These are phyloP conservation scores for Blastocystis sp. DNA, from an alignment of 352 stramenopile species.

Conservation along the genomic window DNA sequence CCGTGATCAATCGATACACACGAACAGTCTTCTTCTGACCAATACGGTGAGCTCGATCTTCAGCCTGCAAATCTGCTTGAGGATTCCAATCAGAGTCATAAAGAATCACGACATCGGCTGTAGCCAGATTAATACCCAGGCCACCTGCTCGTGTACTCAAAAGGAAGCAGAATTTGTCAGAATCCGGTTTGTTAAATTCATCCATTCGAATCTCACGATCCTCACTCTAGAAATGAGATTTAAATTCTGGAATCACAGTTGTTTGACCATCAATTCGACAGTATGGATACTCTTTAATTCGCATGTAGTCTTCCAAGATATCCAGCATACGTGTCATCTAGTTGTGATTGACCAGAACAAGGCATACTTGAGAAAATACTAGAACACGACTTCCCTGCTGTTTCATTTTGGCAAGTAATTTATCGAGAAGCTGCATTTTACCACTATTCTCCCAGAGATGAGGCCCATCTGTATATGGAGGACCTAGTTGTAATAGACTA, in stretches of 20 bases:
- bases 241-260: not conserved
- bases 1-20: slow-evolving; percentile 90
- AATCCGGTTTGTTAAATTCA: slow-evolving; percentile 92
- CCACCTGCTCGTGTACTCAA: slow-evolving; percentile 91
- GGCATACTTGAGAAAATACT: slow-evolving; percentile 87
- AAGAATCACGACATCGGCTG: slow-evolving; percentile 96
- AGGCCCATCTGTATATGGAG: slow-evolving; percentile 90
- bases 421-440: slow-evolving; percentile 95
- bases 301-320: slow-evolving; percentile 85
- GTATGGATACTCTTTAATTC: slow-evolving; percentile 42
- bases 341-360: not conserved
- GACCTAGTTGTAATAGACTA: too few species aligned
- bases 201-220: slow-evolving; percentile 84
- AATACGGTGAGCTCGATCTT: slow-evolving; percentile 94
- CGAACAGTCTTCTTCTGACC: slow-evolving; percentile 94
- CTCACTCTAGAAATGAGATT: slow-evolving; percentile 68
- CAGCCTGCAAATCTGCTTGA: slow-evolving; percentile 94
- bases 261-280: slow-evolving; percentile 84
- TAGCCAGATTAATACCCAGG: slow-evolving; percentile 94
- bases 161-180: slow-evolving; percentile 93
- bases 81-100: slow-evolving; percentile 93
- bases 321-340: slow-evolving; percentile 99
- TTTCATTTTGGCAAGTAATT: slow-evolving; percentile 82
- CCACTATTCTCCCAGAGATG: slow-evolving; percentile 96
- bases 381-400: slow-evolving; percentile 86